Evolutionary conservation across 2,329 filamentous ascomycete genomes (phyloP), one percentile per base, ranked within the genome.

Genomic region (Fusarium transvaalense): DNA sequence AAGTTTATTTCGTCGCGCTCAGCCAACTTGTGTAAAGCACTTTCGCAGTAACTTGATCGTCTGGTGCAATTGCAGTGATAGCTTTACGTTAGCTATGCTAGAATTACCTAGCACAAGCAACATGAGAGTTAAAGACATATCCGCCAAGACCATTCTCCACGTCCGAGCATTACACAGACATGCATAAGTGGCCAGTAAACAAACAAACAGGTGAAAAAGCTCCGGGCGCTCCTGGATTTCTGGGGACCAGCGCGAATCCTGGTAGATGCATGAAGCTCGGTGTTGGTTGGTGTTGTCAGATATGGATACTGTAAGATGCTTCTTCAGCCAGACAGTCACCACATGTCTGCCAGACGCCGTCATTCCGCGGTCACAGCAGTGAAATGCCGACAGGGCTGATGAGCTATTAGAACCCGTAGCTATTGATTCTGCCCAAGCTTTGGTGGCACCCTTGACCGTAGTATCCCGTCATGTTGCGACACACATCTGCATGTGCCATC

Each of bases 71-170:
- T 15, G 15, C 27, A 25, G 23, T 19, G 5, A 42, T 41, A 21
- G 25, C 5, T 21, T 45, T 14, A 32, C 31, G 10, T 31, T 32
- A 12, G 29, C n/a, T 43, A 25, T 37, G 15, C 19, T n/a, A 29
- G 29, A 39, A 17, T 21, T 14, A 17, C 17, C 9, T 10, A 50
- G 13, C 23, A 12, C 37, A 23, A 25, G 23, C n/a, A 45, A 31
- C 23, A 27, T n/a, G 21, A 25, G 38, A n/a, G 37, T 46, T 34
- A 23, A 46, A 54, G 25, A 39, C 29, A 23, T 31, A 51, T 37
- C 29, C 39, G 66, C 66, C 66, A 69, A 68, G 66, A 45, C 39
- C 12, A 25, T 52, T 48, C 48, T 54, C 54, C 60, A 64, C 46
- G 60, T 27, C 17, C 21, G 25, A 31, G 38, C 50, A 38, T 34